phyloP scores from a whole-genome alignment of 116 monocot species.

The Zostera marina region DNA sequence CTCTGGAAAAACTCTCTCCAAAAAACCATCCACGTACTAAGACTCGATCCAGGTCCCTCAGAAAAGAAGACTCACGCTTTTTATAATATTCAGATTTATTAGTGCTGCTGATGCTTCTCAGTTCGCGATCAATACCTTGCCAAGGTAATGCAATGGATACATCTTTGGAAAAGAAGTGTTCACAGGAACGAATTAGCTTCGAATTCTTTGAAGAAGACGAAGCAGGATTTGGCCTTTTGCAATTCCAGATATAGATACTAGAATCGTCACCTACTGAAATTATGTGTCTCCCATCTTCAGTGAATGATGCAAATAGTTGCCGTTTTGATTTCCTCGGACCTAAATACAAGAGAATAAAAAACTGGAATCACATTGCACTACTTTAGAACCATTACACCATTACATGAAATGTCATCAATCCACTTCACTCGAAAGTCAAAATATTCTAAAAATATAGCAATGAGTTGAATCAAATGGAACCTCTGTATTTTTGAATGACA shows the following conservation, averaged over 20 bases:
- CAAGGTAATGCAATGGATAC: slow-evolving; percentile 47
- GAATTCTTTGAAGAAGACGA: slow-evolving; percentile 11
- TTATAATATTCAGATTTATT: slow-evolving; percentile 7
- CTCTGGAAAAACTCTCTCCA: slow-evolving; percentile 14
- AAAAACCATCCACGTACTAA: slow-evolving; percentile 41
- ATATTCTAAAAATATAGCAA: too few relatives aligned
- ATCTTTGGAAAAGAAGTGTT: slow-evolving; percentile 48
- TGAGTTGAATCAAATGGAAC: slow-evolving; percentile 5
- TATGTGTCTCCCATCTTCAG: slow-evolving; percentile 56
- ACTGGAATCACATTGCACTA: too few relatives aligned
- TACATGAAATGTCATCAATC: too few relatives aligned
- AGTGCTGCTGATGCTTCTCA: background rate
- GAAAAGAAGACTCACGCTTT: slow-evolving; percentile 6
- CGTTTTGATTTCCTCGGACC: slow-evolving; percentile 43
- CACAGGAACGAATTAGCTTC: slow-evolving; percentile 35
- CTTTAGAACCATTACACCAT: too few relatives aligned
- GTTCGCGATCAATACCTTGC: slow-evolving; percentile 22
- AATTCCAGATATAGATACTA: slow-evolving; percentile 64
- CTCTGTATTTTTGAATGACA: slow-evolving; percentile 31
- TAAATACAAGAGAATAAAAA: slow-evolving; percentile 6
- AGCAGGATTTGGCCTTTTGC: slow-evolving; percentile 10
- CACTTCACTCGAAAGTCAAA: too few relatives aligned
- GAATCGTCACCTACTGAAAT: slow-evolving; percentile 62
- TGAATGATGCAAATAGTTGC: slow-evolving; percentile 55
- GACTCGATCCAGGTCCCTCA: slow-evolving; percentile 29